Evolutionary conservation across 202 grass and related monocot genomes (phyloP).

Genomic region (Hordeum pubiflorum): DNA sequence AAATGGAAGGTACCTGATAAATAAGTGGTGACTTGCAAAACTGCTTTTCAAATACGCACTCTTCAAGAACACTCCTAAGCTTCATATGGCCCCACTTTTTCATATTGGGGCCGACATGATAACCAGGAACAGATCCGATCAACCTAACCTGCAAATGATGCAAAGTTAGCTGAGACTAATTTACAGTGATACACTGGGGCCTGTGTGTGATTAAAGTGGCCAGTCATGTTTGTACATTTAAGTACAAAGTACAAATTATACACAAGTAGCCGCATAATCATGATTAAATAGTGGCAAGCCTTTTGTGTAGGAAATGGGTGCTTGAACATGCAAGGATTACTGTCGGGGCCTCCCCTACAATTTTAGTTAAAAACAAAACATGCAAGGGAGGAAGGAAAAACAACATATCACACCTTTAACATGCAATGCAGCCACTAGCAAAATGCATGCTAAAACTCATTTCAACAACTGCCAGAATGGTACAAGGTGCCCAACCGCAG

Average conservation of each 20-base stretch:
- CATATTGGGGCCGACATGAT: constrained; percentile 70
- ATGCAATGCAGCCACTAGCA: background rate
- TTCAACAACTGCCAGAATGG: background rate
- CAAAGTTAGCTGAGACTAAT: constrained; percentile 6
- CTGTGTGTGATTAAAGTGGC: background rate
- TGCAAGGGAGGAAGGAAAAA: no score
- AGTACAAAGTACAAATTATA: constrained; percentile 4
- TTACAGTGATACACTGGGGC: background rate
- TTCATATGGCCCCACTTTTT: constrained; percentile 97
- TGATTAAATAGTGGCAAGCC: background rate
- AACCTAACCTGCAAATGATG: constrained; percentile 58
- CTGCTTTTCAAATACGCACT: constrained; percentile 61
- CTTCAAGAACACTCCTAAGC: constrained; percentile 73
- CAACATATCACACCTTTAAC: background rate
- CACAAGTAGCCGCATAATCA: background rate
- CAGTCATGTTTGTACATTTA: background rate
- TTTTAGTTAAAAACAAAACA: no score
- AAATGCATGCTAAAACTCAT: background rate
- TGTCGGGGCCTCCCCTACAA: background rate
- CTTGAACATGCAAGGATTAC: constrained; percentile 3
- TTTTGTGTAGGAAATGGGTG: background rate
- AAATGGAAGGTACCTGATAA: constrained; percentile 58
- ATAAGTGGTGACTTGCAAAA: constrained; percentile 87
- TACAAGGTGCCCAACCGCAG: background rate
- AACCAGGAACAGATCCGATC: constrained; percentile 89